phyloP scores from a whole-genome alignment of 768 basidiomycete species.

The Boletus rubroflammeus region DNA sequence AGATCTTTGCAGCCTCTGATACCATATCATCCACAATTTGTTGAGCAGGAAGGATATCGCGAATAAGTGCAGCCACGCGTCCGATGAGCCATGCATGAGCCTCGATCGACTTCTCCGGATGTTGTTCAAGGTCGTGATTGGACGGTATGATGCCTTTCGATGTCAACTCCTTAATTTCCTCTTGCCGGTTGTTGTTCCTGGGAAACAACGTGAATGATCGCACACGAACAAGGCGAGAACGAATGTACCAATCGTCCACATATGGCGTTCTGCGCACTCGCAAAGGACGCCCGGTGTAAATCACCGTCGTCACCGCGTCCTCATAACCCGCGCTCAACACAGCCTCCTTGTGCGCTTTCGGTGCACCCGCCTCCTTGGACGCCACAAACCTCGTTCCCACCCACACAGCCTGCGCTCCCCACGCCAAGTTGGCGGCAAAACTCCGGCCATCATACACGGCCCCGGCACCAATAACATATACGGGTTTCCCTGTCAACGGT shows the following conservation, averaged over 20 bases:
- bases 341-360: slow-evolving; percentile 80
- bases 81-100: slow-evolving; percentile 81
- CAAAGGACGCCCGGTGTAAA: slow-evolving; percentile 87
- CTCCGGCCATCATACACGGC: slow-evolving; percentile 88
- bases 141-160: slow-evolving; percentile 80
- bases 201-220: neutral
- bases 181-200: slow-evolving; percentile 75
- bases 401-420: slow-evolving; percentile 90
- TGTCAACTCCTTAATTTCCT: slow-evolving; percentile 80
- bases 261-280: slow-evolving; percentile 83
- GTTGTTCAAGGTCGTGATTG: slow-evolving; percentile 65
- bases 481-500: slow-evolving; percentile 75
- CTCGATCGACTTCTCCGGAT: slow-evolving; percentile 74
- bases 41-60: slow-evolving; percentile 79
- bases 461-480: slow-evolving; percentile 89
- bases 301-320: slow-evolving; percentile 80
- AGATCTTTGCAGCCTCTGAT: slow-evolving; percentile 46
- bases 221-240: neutral
- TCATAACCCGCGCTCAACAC: slow-evolving; percentile 68
- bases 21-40: slow-evolving; percentile 82
- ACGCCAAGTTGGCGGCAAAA: slow-evolving; percentile 82
- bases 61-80: slow-evolving; percentile 67
- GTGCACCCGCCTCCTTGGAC: slow-evolving; percentile 72
- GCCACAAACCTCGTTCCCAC: slow-evolving; percentile 89
- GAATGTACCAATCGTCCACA: slow-evolving; percentile 71